These are phyloP conservation scores for Acanthamoeba castellanii DNA, from an alignment of 208 protist genomes.

Conservation along the genomic window DNA sequence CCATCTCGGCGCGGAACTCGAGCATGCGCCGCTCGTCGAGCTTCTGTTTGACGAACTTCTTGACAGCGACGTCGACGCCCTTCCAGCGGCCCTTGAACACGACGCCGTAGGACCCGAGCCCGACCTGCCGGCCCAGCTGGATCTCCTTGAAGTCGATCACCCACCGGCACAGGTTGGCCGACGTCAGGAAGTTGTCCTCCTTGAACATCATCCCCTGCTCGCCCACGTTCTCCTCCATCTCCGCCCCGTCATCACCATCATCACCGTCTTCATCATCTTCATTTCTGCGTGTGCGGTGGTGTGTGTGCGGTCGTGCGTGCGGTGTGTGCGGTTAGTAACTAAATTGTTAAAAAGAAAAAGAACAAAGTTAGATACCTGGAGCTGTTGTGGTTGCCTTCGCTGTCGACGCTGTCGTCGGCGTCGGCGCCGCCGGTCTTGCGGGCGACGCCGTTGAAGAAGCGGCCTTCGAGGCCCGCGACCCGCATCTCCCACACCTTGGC, in stretches of 20 bases:
- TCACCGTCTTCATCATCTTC: not conserved
- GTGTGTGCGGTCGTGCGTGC: not conserved
- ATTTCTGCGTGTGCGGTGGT: not conserved
- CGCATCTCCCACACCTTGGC: slow-evolving; percentile 22
- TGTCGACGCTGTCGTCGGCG: not conserved
- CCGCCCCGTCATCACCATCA: not conserved
- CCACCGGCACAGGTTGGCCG: slow-evolving; percentile 40
- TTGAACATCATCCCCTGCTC: slow-evolving; percentile 14
- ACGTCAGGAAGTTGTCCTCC: slow-evolving; percentile 36
- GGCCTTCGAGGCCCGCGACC: not conserved
- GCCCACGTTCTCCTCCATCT: not conserved
- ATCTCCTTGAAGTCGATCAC: slow-evolving; percentile 39
- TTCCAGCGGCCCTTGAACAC: slow-evolving; percentile 11
- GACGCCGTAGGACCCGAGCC: slow-evolving; percentile 1
- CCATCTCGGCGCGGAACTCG: slow-evolving; percentile 30
- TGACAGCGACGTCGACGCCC: slow-evolving; percentile 36
- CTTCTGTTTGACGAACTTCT: slow-evolving; percentile 5
- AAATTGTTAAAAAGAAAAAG: too few species aligned
- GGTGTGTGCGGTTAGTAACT: too few species aligned
- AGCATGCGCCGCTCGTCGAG: slow-evolving; percentile 33
- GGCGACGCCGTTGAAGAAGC: not conserved
- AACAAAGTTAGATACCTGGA: not conserved
- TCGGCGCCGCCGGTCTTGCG: not conserved
- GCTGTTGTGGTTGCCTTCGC: not conserved
- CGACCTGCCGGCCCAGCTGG: not conserved